Percentiles rank a stretch among this genome's conserved stretches.
Evolutionary conservation across 345 rosid species (phyloP).

Genomic region (Eucalyptus sp.): DNA sequence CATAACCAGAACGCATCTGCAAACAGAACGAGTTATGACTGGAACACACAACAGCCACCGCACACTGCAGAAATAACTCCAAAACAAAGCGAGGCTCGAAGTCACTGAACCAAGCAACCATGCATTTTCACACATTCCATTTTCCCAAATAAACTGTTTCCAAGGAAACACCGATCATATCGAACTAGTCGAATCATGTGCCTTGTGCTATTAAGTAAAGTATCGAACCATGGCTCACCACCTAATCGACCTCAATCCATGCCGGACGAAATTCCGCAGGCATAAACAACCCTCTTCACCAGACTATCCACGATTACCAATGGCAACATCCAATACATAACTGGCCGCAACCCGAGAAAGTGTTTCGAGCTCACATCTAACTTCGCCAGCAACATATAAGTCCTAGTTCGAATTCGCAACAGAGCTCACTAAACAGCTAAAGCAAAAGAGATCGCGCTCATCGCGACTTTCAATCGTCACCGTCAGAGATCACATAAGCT

Average conservation of each 20-base stretch:
- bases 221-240: background rate
- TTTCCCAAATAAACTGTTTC: background rate
- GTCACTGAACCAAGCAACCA: background rate
- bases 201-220: background rate
- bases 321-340: background rate
- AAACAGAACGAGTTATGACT: background rate
- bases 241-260: background rate
- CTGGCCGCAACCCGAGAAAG: background rate
- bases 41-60: background rate
- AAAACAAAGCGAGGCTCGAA: background rate
- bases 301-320: background rate
- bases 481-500: background rate
- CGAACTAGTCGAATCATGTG: background rate
- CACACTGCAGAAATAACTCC: background rate
- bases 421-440: background rate
- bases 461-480: background rate
- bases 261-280: background rate
- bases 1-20: constrained; percentile 95
- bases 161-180: background rate
- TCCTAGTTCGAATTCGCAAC: background rate
- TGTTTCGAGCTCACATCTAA: background rate
- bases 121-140: background rate
- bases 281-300: background rate
- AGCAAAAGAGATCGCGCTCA: background rate
- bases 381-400: background rate